phyloP scores from a whole-genome alignment of 2,329 filamentous ascomycete genomes.

The Ophiostoma montium region DNA sequence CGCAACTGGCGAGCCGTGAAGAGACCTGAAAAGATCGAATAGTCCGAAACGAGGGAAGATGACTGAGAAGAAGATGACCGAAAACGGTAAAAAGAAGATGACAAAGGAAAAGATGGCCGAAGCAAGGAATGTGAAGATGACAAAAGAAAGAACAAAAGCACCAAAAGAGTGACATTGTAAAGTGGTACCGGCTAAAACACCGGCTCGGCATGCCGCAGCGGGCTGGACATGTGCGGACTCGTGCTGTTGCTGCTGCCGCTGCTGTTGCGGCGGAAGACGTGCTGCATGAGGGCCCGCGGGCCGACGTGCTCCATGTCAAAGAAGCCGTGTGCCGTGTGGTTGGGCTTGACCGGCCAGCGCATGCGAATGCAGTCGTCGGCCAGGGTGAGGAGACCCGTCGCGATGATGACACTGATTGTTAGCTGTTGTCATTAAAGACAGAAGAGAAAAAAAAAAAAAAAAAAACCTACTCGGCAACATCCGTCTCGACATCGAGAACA shows the following conservation, averaged over 20 bases:
- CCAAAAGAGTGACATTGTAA: no score
- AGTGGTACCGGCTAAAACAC: slow-evolving; percentile 12
- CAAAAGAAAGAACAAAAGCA: no score
- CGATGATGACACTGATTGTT: slow-evolving; percentile 49
- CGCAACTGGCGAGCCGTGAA: no score
- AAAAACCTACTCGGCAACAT: slow-evolving; percentile 52
- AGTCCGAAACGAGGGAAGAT: neutral
- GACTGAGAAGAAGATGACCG: neutral
- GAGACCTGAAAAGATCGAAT: neutral
- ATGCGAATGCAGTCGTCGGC: slow-evolving; percentile 85
- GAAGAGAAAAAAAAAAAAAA: no score
- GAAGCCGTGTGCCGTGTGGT: slow-evolving; percentile 23
- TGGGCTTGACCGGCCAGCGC: slow-evolving; percentile 47
- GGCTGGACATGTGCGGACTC: slow-evolving; percentile 11
- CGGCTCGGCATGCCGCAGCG: slow-evolving; percentile 14
- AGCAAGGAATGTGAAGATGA: neutral
- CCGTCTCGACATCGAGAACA: slow-evolving; percentile 55
- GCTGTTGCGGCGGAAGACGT: slow-evolving; percentile 20
- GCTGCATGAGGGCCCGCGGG: slow-evolving; percentile 22
- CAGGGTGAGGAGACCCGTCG: slow-evolving; percentile 77
- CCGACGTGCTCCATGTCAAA: slow-evolving; percentile 23
- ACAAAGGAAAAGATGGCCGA: neutral
- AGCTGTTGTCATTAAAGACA: no score
- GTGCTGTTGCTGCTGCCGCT: slow-evolving; percentile 15
- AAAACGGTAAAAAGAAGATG: neutral